Conservation (phyloP, 202 grass and related monocot genomes). For the Schoenoplectus tabernaemontani region DNA sequence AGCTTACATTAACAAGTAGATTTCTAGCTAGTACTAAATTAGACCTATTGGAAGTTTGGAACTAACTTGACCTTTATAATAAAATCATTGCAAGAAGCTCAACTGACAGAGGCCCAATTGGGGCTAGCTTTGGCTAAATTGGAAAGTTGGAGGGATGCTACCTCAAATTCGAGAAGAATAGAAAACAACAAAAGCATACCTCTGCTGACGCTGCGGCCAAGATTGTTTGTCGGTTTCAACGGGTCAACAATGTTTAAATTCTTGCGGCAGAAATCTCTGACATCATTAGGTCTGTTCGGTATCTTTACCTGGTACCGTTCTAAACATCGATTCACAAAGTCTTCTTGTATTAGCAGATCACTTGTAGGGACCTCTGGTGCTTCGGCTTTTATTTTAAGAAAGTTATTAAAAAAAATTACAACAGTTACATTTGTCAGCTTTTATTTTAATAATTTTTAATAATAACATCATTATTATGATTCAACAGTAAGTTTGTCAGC, state of each 20-base stretch:
- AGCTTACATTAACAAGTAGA: neutral
- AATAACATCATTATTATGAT: slow-evolving; percentile 18
- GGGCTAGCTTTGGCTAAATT: neutral
- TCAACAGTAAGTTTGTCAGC: neutral
- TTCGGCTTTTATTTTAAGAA: slow-evolving; percentile 38
- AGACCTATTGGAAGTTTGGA: neutral
- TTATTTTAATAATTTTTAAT: no score
- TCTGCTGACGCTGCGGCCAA: slow-evolving; percentile 82
- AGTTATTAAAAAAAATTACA: slow-evolving; percentile 9
- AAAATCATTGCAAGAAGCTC: no score
- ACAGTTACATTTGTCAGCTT: slow-evolving; percentile 15
- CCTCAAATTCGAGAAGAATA: neutral
- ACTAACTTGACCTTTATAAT: neutral
- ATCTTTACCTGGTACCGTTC: slow-evolving; percentile 30
- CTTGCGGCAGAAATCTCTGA: slow-evolving; percentile 38
- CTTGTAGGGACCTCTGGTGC: slow-evolving; percentile 29
- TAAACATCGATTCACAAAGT: slow-evolving; percentile 30
- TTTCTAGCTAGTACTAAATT: neutral
- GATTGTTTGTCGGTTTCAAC: slow-evolving; percentile 62
- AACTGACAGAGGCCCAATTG: neutral
- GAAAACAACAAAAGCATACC: slow-evolving; percentile 29
- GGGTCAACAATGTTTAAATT: slow-evolving; percentile 79
- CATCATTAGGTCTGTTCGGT: slow-evolving; percentile 28
- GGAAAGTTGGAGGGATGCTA: neutral
- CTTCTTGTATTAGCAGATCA: slow-evolving; percentile 32